Evolutionary conservation across 768 basidiomycete species (phyloP).

Genomic region (Termitomyces sp.): DNA sequence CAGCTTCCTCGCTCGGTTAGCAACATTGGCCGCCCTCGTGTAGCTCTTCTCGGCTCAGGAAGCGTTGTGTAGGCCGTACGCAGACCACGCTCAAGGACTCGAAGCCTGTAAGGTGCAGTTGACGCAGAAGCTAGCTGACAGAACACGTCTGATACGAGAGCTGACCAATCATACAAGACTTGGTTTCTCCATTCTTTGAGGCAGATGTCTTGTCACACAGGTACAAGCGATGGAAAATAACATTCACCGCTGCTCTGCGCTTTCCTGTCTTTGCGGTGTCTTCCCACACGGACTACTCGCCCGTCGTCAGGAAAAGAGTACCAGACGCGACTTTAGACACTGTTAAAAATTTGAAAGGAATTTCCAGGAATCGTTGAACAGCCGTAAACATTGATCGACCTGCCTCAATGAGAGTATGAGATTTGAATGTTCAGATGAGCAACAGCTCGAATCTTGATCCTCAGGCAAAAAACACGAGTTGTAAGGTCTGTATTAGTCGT

Average conservation of each 20-base stretch:
- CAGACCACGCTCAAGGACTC: background rate
- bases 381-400: background rate
- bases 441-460: background rate
- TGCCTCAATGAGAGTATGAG: background rate
- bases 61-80: background rate
- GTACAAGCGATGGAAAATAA: background rate
- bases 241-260: background rate
- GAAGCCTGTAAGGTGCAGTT: background rate
- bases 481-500: background rate
- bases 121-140: background rate
- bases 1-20: background rate
- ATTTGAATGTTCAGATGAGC: background rate
- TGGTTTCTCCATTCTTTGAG: background rate
- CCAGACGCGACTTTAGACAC: background rate
- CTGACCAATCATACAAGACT: conserved; percentile 1
- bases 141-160: background rate
- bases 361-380: background rate
- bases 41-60: conserved; percentile 1
- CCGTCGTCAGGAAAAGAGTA: background rate
- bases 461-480: background rate
- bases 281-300: background rate
- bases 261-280: background rate
- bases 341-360: background rate
- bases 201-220: background rate
- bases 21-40: background rate